phyloP scores from a whole-genome alignment of 225 moss, liverwort and hornwort species.

The Sphagnum contortum region DNA sequence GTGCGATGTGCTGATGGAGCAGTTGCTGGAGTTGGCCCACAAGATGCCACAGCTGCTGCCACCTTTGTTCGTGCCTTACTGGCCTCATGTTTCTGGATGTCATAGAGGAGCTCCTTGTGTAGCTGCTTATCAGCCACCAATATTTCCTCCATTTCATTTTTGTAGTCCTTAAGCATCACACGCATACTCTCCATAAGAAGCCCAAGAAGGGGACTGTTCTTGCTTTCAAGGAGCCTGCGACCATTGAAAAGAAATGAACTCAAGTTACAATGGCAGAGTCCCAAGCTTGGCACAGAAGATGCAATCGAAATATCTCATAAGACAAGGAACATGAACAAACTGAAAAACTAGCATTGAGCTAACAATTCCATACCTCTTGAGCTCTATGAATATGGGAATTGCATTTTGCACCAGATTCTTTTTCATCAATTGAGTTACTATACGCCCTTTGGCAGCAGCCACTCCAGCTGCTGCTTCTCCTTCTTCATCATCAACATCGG shows the following conservation, averaged over 20 bases:
- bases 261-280: background rate
- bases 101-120: constrained; percentile 52
- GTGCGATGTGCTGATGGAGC: constrained; percentile 9
- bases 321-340: too few species aligned
- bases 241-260: background rate
- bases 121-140: constrained; percentile 55
- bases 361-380: constrained; percentile 23
- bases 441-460: constrained; percentile 45
- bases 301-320: too few species aligned
- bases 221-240: constrained; percentile 41
- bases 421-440: constrained; percentile 56
- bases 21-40: constrained; percentile 15
- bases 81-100: constrained; percentile 49
- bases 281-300: too few species aligned
- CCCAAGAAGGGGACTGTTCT: constrained; percentile 47
- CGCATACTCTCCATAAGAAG: constrained; percentile 57
- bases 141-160: constrained; percentile 53
- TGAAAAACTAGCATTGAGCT: too few species aligned
- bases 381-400: constrained; percentile 53
- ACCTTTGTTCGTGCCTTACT: constrained; percentile 44
- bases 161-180: constrained; percentile 51
- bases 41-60: constrained; percentile 15
- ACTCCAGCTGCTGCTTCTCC: constrained; percentile 31
- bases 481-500: constrained; percentile 36
- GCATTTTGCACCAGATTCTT: constrained; percentile 53